phyloP scores from a whole-genome alignment of 2,329 filamentous ascomycete species.

The Biscogniauxia marginata region DNA sequence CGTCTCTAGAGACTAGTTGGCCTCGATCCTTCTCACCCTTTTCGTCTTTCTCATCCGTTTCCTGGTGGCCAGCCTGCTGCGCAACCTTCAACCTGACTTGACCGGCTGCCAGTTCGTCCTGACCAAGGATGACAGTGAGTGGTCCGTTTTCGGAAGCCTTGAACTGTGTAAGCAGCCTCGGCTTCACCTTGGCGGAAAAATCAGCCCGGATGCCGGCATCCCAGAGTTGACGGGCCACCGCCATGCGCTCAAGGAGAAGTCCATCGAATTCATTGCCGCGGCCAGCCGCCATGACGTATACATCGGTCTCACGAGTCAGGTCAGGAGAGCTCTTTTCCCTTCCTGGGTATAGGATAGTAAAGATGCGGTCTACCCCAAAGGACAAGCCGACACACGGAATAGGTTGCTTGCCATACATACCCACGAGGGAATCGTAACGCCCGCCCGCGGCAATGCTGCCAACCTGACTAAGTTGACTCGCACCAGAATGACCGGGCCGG shows the following conservation, averaged over 20 bases:
- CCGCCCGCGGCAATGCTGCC: constrained; percentile 75
- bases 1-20: no score
- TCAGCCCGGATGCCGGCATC: constrained; percentile 80
- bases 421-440: constrained; percentile 73
- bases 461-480: no score
- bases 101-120: constrained; percentile 80
- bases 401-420: constrained; percentile 72
- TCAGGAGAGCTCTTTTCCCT: constrained; percentile 65
- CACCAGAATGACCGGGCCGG: constrained; percentile 66
- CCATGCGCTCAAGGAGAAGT: constrained; percentile 80
- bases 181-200: constrained; percentile 86
- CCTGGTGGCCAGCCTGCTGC: no score
- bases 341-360: constrained; percentile 71
- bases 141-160: constrained; percentile 84
- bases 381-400: constrained; percentile 78
- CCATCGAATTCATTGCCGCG: constrained; percentile 83
- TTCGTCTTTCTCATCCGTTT: no score
- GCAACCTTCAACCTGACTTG: constrained; percentile 90
- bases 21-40: no score
- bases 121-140: constrained; percentile 84
- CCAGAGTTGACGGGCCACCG: no score
- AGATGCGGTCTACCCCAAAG: constrained; percentile 77
- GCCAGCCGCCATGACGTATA: constrained; percentile 94
- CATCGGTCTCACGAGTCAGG: constrained; percentile 89
- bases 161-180: constrained; percentile 88